phyloP scores from a whole-genome alignment of 1,284 basidiomycete species.

The Rhodotorula sp. region DNA sequence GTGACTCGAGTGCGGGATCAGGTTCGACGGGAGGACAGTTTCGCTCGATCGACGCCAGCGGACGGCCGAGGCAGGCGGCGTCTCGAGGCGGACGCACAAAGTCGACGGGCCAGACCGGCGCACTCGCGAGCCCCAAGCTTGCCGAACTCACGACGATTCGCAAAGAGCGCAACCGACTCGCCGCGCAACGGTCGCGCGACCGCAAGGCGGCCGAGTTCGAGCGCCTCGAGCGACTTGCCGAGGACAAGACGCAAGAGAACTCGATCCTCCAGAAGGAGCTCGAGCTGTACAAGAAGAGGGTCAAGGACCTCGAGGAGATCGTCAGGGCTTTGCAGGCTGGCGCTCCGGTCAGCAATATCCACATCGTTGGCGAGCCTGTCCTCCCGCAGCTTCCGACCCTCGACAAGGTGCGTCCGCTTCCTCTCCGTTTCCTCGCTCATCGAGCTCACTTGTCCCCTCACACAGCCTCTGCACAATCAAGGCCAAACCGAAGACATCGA shows the following conservation, averaged over 20 bases:
- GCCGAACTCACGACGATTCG: background rate
- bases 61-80: too few relatives aligned
- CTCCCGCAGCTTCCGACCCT: background rate
- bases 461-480: too few relatives aligned
- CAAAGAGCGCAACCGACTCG: conserved; percentile 34
- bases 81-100: too few relatives aligned
- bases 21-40: too few relatives aligned
- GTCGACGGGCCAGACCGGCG: too few relatives aligned
- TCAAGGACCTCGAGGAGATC: conserved; percentile 9
- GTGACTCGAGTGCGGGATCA: too few relatives aligned
- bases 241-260: conserved; percentile 4
- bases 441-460: background rate
- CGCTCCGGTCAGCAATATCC: too few relatives aligned
- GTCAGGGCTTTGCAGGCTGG: background rate
- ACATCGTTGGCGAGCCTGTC: too few relatives aligned
- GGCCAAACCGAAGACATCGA: too few relatives aligned
- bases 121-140: too few relatives aligned
- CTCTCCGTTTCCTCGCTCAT: too few relatives aligned
- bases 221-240: background rate
- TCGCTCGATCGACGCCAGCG: too few relatives aligned
- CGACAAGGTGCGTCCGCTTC: background rate
- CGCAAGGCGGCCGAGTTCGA: conserved; percentile 15
- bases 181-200: conserved; percentile 29
- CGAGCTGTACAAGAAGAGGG: background rate
- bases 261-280: background rate